These are phyloP conservation scores for Aristolochia contorta DNA, from an alignment of 164 flowering plant genomes.

Conservation along the genomic window DNA sequence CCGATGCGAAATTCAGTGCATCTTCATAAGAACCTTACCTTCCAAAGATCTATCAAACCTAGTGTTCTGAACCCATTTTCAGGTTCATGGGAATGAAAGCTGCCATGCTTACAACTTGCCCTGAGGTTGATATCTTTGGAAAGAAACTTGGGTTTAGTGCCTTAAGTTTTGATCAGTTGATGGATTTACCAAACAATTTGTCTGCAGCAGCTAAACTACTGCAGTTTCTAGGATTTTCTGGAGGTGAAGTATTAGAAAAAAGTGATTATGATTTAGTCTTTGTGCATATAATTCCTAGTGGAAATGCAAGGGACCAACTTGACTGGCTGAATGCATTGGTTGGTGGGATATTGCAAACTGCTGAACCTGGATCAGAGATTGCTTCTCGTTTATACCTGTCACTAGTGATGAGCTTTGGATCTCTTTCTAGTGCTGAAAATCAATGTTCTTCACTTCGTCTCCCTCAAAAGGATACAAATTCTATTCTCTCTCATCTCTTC, in stretches of 20 bases:
- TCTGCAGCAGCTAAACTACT: constrained; percentile 35
- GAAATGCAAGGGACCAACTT: constrained; percentile 12
- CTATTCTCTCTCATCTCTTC: constrained; percentile 32
- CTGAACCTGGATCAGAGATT: constrained; percentile 47
- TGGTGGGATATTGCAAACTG: constrained; percentile 39
- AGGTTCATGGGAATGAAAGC: constrained; percentile 96
- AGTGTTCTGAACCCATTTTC: constrained; percentile 5
- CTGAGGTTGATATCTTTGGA: constrained; percentile 38
- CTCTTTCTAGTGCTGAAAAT: constrained; percentile 24
- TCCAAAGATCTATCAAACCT: background rate
- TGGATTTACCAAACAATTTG: constrained; percentile 10
- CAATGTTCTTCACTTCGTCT: constrained; percentile 19
- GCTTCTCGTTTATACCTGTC: constrained; percentile 72
- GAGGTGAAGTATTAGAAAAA: constrained; percentile 40
- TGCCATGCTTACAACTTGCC: constrained; percentile 49
- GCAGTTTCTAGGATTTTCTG: constrained; percentile 69
- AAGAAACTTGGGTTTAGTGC: constrained; percentile 41
- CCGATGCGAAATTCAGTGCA: background rate
- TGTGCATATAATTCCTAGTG: constrained; percentile 50
- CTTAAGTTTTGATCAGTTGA: constrained; percentile 30
- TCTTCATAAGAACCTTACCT: background rate
- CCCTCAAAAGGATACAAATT: constrained; percentile 15
- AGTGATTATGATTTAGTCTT: constrained; percentile 63
- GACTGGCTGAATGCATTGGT: constrained; percentile 47
- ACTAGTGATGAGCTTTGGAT: constrained; percentile 72